Conservation (phyloP, 2,329 filamentous ascomycete species). For the Kalmusia sp. region DNA sequence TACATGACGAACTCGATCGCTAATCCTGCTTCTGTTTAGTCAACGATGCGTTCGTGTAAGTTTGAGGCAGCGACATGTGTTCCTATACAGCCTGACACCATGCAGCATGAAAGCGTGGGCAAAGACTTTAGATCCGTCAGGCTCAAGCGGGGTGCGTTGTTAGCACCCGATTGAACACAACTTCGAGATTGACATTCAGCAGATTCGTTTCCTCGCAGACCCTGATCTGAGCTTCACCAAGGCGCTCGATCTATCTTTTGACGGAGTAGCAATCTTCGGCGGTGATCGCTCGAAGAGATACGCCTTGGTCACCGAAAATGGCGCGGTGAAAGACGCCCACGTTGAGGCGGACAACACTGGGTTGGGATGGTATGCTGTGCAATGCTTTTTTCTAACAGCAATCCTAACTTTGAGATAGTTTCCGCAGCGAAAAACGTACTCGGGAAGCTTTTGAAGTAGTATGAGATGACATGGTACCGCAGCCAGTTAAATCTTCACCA, state of each 20-base stretch:
- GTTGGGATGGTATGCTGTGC: constrained; percentile 68
- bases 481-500: not conserved
- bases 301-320: constrained; percentile 80
- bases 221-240: constrained; percentile 81
- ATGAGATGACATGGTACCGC: no score
- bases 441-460: constrained; percentile 3
- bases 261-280: constrained; percentile 80
- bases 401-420: constrained; percentile 5
- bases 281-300: constrained; percentile 86
- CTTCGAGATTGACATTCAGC: constrained; percentile 16
- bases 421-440: constrained; percentile 12
- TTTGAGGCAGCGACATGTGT: constrained; percentile 12
- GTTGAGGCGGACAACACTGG: constrained; percentile 91
- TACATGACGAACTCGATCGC: no score
- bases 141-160: constrained; percentile 74
- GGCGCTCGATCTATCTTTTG: constrained; percentile 82
- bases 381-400: not conserved
- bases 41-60: constrained; percentile 94
- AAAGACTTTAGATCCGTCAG: constrained; percentile 75
- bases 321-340: constrained; percentile 80
- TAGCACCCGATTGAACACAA: not conserved
- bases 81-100: constrained; percentile 19
- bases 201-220: constrained; percentile 91
- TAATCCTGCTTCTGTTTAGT: constrained; percentile 54
- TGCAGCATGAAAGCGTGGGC: constrained; percentile 88